Evolutionary conservation across 148 eudicot genomes (phyloP).

Genomic region (Rhododendron ferrugineum): DNA sequence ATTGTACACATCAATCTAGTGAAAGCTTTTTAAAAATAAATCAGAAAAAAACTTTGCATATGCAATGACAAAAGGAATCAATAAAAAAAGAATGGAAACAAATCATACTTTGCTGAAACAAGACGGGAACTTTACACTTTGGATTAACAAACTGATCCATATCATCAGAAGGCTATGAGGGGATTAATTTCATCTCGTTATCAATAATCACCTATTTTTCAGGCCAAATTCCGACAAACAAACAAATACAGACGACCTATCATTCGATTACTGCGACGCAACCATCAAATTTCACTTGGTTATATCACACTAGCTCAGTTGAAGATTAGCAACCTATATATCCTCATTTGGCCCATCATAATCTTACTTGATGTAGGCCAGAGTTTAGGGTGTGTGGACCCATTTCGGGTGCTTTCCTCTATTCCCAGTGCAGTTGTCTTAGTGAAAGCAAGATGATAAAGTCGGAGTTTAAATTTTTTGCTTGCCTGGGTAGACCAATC

Average conservation of each 20-base stretch:
- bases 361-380: too few species aligned
- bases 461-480: too few species aligned
- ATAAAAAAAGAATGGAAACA: background rate
- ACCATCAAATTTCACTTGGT: background rate
- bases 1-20: background rate
- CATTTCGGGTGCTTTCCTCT: too few species aligned
- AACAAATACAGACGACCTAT: background rate
- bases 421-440: too few species aligned
- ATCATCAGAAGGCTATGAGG: background rate
- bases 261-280: background rate
- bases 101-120: background rate
- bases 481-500: too few species aligned
- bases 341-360: too few species aligned
- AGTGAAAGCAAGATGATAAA: too few species aligned
- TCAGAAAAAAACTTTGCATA: background rate
- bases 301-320: background rate
- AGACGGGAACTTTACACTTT: background rate
- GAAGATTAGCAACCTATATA: background rate
- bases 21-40: background rate
- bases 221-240: background rate
- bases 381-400: too few species aligned
- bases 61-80: background rate
- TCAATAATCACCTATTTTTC: background rate
- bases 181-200: background rate
- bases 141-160: background rate